Evolutionary conservation across 1,284 basidiomycete genomes (phyloP), one percentile per base, ranked within the genome.

Genomic region (Sutorius eximius): DNA sequence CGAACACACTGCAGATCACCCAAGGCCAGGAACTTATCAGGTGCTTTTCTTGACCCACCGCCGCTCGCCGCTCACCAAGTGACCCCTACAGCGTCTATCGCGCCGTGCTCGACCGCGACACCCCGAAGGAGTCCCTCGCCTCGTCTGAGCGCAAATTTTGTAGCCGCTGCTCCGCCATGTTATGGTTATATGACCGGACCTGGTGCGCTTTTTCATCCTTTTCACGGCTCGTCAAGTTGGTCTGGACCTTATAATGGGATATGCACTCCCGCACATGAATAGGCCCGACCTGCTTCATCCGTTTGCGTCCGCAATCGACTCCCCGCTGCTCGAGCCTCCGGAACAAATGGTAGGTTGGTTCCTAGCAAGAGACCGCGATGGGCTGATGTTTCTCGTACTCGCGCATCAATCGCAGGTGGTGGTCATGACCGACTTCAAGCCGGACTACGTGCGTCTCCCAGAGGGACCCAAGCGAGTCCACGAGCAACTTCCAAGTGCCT

Each of bases 241-340:
- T 27, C 6, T 27, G 24, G 24, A 27, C 5, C 24, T 6, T 27
- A 6, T 5, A 27, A 27, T 27, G 24, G 24, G 24, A 5, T 27
- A 27, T 27, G 24, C 24, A 27, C 24, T 27, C 24, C 24, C 24
- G 24, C 24, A 27, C 24, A 6, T 27, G 24, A 22, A 48, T 6
- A 46, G 82, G 82, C 82, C 83, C 0, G 80, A 83, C 34, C 63
- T 80, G 0, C 69, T 85, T 30, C 83, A 85, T 57, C 84, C 83
- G 5, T 86, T 84, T 58, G 83, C 83, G 3, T 82, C 81, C 27
- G 81, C 76, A 0, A 82, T 85, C 44, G 84, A 86, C 55, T 75
- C 73, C 5, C 81, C 81, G 3, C 70, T 75, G 13, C 72, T 83
- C 16, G 73, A 75, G 33, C 48, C 57, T 0, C 80, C 83, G 2